Percentiles rank a stretch among this genome's conserved stretches.
Conservation (phyloP, 305 asterid species). For the Nicotiana rustica region DNA sequence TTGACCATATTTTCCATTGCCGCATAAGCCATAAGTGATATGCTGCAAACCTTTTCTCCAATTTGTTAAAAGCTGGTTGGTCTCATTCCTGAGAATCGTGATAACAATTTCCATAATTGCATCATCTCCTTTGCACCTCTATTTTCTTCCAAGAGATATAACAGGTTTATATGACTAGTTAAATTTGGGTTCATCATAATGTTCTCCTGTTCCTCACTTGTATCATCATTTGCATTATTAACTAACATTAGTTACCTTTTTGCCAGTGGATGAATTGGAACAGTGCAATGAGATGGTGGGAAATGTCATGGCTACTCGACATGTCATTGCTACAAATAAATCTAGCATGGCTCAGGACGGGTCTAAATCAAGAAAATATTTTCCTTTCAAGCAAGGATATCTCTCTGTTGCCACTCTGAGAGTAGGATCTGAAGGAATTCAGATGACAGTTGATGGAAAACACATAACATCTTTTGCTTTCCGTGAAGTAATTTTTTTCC, state of each 20-base stretch:
- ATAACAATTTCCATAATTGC: conserved; percentile 10
- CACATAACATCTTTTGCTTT: conserved; percentile 90
- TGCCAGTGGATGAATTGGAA: conserved; percentile 91
- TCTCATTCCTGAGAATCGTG: neutral
- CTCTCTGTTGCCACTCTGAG: conserved; percentile 89
- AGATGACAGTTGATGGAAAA: conserved; percentile 96
- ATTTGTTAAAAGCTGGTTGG: conserved; percentile 7
- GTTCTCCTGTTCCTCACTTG: conserved; percentile 19
- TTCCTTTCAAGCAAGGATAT: conserved; percentile 89
- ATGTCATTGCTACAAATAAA: conserved; percentile 52
- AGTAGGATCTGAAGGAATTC: conserved; percentile 93
- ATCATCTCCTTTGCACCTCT: neutral
- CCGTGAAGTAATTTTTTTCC: conserved; percentile 71
- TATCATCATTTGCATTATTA: conserved; percentile 30
- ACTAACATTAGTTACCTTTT: conserved; percentile 38
- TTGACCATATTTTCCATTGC: neutral
- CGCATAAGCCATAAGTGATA: neutral
- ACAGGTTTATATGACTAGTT: neutral
- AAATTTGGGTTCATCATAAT: neutral
- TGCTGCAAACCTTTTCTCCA: neutral
- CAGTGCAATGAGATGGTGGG: conserved; percentile 88
- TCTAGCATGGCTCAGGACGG: conserved; percentile 61
- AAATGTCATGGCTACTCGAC: conserved; percentile 52
- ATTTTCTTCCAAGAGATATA: neutral
- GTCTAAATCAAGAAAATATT: conserved; percentile 67